Conservation (phyloP, 495 filamentous ascomycete genomes). For the Rhypophila decipiens region DNA sequence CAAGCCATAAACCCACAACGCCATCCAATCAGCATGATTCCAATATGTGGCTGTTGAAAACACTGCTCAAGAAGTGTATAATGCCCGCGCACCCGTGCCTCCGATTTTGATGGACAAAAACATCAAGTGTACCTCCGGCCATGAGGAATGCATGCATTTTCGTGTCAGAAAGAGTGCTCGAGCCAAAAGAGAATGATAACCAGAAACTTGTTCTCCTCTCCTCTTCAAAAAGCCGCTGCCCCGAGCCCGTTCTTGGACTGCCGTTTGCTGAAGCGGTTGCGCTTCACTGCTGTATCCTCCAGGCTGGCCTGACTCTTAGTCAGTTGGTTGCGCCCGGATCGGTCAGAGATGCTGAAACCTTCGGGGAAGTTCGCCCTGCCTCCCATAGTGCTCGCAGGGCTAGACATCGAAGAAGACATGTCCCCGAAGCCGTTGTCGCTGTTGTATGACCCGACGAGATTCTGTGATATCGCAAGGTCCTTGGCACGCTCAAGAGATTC, state of each 20-base stretch:
- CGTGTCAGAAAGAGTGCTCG: too few relatives aligned
- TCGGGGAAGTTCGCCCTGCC: constrained; percentile 32
- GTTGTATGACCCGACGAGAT: constrained; percentile 56
- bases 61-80: too few relatives aligned
- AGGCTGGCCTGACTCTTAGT: constrained; percentile 50
- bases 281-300: constrained; percentile 49
- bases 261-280: constrained; percentile 81
- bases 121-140: too few relatives aligned
- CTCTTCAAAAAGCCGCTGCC: too few relatives aligned
- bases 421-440: constrained; percentile 67
- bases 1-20: too few relatives aligned
- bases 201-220: too few relatives aligned
- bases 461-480: constrained; percentile 71
- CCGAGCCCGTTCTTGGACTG: constrained; percentile 87
- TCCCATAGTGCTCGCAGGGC: constrained; percentile 68
- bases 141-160: too few relatives aligned
- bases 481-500: constrained; percentile 75
- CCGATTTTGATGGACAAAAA: too few relatives aligned
- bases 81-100: too few relatives aligned
- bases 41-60: too few relatives aligned
- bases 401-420: constrained; percentile 64
- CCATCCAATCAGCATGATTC: too few relatives aligned
- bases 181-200: too few relatives aligned
- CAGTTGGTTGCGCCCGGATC: constrained; percentile 44
- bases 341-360: constrained; percentile 40